Conservation (phyloP, 73 alveolate genomes). For the Strombidium stylifer region DNA sequence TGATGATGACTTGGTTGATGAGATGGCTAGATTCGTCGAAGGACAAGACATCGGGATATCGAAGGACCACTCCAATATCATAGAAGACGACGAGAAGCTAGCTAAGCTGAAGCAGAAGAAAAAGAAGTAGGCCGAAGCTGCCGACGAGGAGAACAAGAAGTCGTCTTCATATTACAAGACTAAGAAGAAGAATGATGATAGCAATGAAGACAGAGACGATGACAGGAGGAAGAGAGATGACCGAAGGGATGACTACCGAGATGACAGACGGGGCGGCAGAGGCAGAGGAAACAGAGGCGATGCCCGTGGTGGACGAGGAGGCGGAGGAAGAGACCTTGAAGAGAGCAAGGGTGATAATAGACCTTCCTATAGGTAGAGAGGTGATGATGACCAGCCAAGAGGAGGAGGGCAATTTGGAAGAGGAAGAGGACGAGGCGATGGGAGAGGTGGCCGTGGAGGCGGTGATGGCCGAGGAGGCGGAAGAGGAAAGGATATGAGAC, state of each 20-base stretch:
- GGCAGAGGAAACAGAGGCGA: too few species aligned
- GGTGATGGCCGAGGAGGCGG: conserved; percentile 2
- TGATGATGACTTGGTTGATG: conserved; percentile 27
- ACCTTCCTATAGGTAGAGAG: not conserved
- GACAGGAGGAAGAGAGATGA: not conserved
- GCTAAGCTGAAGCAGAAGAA: not conserved
- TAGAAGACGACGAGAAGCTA: conserved; percentile 9
- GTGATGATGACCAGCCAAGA: not conserved
- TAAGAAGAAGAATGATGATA: not conserved
- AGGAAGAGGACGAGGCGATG: not conserved
- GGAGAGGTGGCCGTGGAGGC: conserved; percentile 8
- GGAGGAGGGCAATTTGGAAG: not conserved
- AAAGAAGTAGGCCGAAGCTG: not conserved
- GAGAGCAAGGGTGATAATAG: too few species aligned
- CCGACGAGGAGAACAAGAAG: not conserved
- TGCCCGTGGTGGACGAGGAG: too few species aligned
- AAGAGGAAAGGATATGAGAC: conserved; percentile 5
- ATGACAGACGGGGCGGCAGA: too few species aligned
- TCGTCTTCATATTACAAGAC: too few species aligned
- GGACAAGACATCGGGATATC: conserved; percentile 7
- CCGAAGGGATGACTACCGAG: too few species aligned
- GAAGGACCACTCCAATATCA: not conserved
- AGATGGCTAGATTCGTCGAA: conserved; percentile 1
- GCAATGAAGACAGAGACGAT: not conserved
- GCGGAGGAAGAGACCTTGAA: too few species aligned